phyloP scores from a whole-genome alignment of 2,329 filamentous ascomycete genomes.

The Aspergillus ochraceoroseus region DNA sequence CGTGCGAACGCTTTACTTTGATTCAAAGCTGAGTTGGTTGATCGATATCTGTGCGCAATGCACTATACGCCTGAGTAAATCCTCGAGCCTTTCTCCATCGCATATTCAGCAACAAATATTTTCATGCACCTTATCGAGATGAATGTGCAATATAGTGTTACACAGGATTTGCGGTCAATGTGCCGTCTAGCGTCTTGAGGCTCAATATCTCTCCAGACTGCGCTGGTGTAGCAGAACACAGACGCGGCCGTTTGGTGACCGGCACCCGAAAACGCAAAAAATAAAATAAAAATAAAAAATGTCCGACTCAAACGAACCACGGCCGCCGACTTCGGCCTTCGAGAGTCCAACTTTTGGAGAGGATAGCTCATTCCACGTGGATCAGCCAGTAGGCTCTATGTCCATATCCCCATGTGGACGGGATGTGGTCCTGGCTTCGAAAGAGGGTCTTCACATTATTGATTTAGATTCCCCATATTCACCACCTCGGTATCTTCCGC shows the following conservation, averaged over 20 bases:
- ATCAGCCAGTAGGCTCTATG: slow-evolving; percentile 75
- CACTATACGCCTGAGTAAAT: slow-evolving; percentile 15
- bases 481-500: slow-evolving; percentile 75
- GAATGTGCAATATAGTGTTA: slow-evolving; percentile 7
- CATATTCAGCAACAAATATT: slow-evolving; percentile 9
- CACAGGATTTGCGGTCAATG: slow-evolving; percentile 12
- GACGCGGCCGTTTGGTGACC: slow-evolving; percentile 1
- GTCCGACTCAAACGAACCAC: slow-evolving; percentile 36
- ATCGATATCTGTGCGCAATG: slow-evolving; percentile 8
- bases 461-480: slow-evolving; percentile 87
- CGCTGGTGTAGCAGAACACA: slow-evolving; percentile 8
- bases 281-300: too few species aligned
- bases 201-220: slow-evolving; percentile 4
- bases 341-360: slow-evolving; percentile 85
- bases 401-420: slow-evolving; percentile 88
- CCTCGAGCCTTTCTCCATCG: slow-evolving; percentile 1
- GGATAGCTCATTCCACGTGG: slow-evolving; percentile 77
- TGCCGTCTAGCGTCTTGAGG: slow-evolving; percentile 12
- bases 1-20: background rate
- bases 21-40: slow-evolving; percentile 3
- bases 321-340: slow-evolving; percentile 54
- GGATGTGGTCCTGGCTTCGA: slow-evolving; percentile 85
- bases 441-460: slow-evolving; percentile 83
- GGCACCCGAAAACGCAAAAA: slow-evolving; percentile 12
- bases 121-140: slow-evolving; percentile 16